Evolutionary conservation across 805 yeast genomes (phyloP), one percentile per base, ranked within the genome.

Genomic region (Candida vaughaniae): DNA sequence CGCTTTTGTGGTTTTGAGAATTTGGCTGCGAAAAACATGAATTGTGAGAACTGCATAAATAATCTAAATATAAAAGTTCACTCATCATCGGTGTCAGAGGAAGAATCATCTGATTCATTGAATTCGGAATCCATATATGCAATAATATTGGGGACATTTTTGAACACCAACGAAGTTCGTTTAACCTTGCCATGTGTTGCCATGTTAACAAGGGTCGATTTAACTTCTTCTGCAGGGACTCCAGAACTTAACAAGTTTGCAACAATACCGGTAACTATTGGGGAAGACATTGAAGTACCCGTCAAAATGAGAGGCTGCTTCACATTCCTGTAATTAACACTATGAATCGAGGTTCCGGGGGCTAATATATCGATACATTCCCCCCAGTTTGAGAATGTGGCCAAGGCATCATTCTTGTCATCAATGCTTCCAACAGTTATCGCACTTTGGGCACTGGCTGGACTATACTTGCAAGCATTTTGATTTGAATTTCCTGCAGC

Each of bases 321-420:
- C 7, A 16, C 29, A 16, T 56, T 47, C 22, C 52, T 47, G 26
- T 64, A 64, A 8, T 76, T 67, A 10, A 82, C 66, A 37, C 90
- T 82, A 18, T 68, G 63, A 3, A 88, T 82, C 11, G 66, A 64
- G 0, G 80, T 81, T 0, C 98, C 98, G 32, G 91, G 77, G 0
- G 96, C 88, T 60, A 85, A 83, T 1, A 87, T 69, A 52, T 87
- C 88, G 6, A 90, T 95, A 58, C 97, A 91, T n/a, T 70, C 66
- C 0, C 98, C 97, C 89, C 90, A 86, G 54, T 91, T 90, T n/a
- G 93, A 77, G 51, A 91, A 90, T 9, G 73, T 53, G 0, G 97
- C 95, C 23, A 89, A 67, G 3, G 68, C 49, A 49, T 87, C 95
- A 5, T 70, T 71, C 14, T 72, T 54, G 53, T 86, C 95, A 52